phyloP scores from a whole-genome alignment of 352 stramenopile species.

The Phytophthora kernoviae region DNA sequence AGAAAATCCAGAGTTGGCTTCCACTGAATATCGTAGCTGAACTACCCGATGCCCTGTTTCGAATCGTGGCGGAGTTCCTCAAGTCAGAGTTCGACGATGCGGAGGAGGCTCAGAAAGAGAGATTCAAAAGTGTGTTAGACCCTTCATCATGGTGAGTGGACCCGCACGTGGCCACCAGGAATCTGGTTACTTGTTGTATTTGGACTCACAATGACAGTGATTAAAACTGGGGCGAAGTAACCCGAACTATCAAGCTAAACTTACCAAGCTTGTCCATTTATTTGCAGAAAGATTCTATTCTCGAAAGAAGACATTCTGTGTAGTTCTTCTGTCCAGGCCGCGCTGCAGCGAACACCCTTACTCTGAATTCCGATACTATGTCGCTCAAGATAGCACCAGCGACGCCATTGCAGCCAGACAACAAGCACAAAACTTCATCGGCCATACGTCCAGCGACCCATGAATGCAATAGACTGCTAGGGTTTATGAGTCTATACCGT shows the following conservation, averaged over 20 bases:
- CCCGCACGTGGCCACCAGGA: not conserved
- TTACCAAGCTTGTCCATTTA: too few species aligned
- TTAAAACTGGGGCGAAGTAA: not conserved
- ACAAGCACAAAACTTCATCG: not conserved
- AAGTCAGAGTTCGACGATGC: slow-evolving; percentile 30
- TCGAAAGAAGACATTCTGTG: not conserved
- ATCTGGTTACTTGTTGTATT: not conserved
- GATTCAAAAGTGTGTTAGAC: slow-evolving; percentile 26
- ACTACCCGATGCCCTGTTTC: slow-evolving; percentile 12
- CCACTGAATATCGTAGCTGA: slow-evolving; percentile 19
- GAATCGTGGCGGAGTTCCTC: slow-evolving; percentile 17
- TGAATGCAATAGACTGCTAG: not conserved
- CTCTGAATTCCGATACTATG: not conserved
- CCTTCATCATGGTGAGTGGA: slow-evolving; percentile 17
- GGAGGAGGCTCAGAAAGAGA: slow-evolving; percentile 26
- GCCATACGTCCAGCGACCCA: not conserved
- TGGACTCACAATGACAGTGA: not conserved
- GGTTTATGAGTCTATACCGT: not conserved
- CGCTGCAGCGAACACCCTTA: not conserved
- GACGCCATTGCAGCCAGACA: not conserved
- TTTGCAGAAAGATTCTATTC: too few species aligned
- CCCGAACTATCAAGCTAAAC: too few species aligned
- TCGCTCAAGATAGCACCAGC: not conserved
- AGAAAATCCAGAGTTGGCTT: not conserved
- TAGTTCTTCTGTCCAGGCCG: too few species aligned